Conservation (phyloP, 768 basidiomycete genomes). For the Tremella yokohamensis region DNA sequence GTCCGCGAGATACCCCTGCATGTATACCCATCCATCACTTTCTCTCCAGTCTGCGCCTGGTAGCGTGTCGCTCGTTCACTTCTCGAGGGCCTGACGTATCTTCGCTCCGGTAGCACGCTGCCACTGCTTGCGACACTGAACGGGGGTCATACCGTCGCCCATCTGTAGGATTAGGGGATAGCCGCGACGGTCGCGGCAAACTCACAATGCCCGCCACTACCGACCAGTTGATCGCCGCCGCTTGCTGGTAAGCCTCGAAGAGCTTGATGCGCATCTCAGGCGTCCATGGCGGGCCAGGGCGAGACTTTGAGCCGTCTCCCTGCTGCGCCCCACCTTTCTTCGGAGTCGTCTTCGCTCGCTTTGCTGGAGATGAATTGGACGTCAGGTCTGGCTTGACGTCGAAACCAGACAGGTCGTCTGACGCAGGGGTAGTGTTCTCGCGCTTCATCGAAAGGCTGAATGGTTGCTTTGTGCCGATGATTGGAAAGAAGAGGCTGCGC, state of each 20-base stretch:
- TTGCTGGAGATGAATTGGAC: neutral
- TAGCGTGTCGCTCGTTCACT: constrained; percentile 7
- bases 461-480: too few relatives aligned
- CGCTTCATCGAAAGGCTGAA: too few relatives aligned
- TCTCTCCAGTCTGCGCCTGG: neutral
- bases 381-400: too few relatives aligned
- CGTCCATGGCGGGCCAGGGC: constrained; percentile 12
- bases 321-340: too few relatives aligned
- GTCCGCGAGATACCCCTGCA: neutral
- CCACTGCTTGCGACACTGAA: constrained; percentile 29
- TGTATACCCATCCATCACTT: neutral
- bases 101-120: constrained; percentile 22
- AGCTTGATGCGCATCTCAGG: constrained; percentile 18
- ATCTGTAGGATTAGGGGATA: constrained; percentile 16
- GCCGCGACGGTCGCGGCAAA: neutral
- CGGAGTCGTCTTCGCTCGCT: neutral
- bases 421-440: too few relatives aligned
- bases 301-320: neutral
- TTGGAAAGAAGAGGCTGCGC: too few relatives aligned
- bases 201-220: constrained; percentile 19
- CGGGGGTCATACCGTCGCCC: constrained; percentile 14
- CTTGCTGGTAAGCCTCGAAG: constrained; percentile 19
- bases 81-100: constrained; percentile 20
- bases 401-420: too few relatives aligned
- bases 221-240: constrained; percentile 18